Evolutionary conservation across 208 protist genomes (phyloP).

Genomic region (Acanthamoeba royreba): DNA sequence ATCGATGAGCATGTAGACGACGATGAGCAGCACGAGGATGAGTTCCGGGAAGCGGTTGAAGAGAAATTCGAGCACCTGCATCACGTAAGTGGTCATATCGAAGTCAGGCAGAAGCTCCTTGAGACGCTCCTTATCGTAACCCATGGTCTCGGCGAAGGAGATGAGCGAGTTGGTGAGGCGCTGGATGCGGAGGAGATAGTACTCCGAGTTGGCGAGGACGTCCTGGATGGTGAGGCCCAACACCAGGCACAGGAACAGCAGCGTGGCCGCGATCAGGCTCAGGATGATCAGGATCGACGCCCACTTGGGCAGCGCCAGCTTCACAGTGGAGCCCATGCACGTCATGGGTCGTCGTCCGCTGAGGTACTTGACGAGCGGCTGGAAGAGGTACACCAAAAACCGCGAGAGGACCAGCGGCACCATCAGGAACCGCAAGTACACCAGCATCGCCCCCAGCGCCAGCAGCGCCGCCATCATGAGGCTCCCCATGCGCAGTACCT

Average conservation of each 20-base stretch:
- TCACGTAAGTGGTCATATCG: not conserved
- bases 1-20: not conserved
- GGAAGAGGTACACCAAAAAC: not conserved
- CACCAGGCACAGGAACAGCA: not conserved
- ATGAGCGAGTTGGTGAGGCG: too few relatives aligned
- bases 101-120: not conserved
- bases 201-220: not conserved
- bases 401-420: constrained; percentile 24
- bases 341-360: not conserved
- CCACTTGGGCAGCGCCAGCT: not conserved
- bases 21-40: not conserved
- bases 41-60: not conserved
- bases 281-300: not conserved
- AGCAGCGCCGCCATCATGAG: not conserved
- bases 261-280: not conserved
- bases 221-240: not conserved
- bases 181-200: too few relatives aligned
- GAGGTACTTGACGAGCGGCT: not conserved
- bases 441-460: not conserved
- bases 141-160: not conserved
- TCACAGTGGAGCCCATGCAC: not conserved
- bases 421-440: not conserved
- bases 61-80: not conserved
- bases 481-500: not conserved
- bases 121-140: not conserved